Evolutionary conservation across 768 basidiomycete genomes (phyloP).

Genomic region (Leccinum boreale): DNA sequence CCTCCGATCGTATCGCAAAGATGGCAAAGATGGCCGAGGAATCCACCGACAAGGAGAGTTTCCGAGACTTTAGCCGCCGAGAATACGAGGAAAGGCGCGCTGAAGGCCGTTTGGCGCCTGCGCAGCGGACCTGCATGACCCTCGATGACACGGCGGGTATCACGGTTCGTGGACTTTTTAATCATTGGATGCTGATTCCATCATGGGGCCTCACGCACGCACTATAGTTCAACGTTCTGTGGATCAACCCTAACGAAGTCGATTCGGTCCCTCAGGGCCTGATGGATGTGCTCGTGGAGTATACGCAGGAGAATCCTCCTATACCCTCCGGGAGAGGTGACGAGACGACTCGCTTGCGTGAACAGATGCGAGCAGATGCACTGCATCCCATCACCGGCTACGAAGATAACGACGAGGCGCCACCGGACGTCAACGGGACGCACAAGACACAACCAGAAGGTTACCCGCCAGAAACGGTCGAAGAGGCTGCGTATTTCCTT

Average conservation of each 20-base stretch:
- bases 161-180: constrained; percentile 31
- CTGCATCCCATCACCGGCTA: constrained; percentile 44
- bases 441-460: constrained; percentile 29
- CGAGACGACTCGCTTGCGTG: constrained; percentile 51
- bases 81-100: constrained; percentile 78
- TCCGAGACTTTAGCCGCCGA: constrained; percentile 64
- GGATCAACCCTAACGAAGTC: constrained; percentile 65
- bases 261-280: constrained; percentile 68
- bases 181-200: constrained; percentile 8
- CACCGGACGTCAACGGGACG: constrained; percentile 14
- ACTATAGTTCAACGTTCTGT: constrained; percentile 74
- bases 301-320: constrained; percentile 29
- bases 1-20: constrained; percentile 65
- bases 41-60: constrained; percentile 47
- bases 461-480: constrained; percentile 53
- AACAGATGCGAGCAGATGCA: constrained; percentile 74
- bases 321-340: constrained; percentile 6
- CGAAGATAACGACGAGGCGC: constrained; percentile 34
- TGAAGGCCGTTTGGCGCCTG: constrained; percentile 63
- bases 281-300: constrained; percentile 49
- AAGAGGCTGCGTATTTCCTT: constrained; percentile 67
- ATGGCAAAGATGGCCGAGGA: constrained; percentile 62
- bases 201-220: background rate
- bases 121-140: constrained; percentile 69
- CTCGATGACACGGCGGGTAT: constrained; percentile 74